These are phyloP conservation scores for Nakazawaea wyomingensis DNA, from an alignment of 805 yeast genomes.

Conservation along the genomic window DNA sequence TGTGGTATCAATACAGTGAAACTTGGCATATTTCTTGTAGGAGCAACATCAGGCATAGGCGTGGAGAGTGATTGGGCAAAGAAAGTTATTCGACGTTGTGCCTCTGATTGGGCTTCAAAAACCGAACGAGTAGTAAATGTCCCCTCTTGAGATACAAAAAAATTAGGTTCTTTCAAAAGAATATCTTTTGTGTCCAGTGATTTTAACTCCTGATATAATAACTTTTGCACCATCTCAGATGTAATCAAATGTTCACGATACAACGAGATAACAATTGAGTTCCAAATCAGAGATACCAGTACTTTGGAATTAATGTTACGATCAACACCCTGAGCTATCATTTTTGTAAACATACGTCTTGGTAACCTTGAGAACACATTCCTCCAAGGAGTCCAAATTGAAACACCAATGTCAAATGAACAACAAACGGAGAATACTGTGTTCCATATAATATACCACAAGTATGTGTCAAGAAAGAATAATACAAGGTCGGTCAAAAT, in stretches of 20 bases:
- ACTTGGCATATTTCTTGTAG: slow-evolving; percentile 68
- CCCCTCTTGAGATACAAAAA: slow-evolving; percentile 81
- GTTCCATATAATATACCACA: slow-evolving; percentile 83
- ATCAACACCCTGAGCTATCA: slow-evolving; percentile 40
- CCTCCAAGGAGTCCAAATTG: slow-evolving; percentile 88
- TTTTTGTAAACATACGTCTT: slow-evolving; percentile 66
- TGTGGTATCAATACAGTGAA: slow-evolving; percentile 86
- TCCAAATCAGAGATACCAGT: slow-evolving; percentile 72
- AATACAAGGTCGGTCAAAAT: slow-evolving; percentile 58
- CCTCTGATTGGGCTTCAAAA: slow-evolving; percentile 64
- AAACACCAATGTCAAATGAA: slow-evolving; percentile 69
- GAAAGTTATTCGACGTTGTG: slow-evolving; percentile 76
- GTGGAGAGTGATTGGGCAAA: slow-evolving; percentile 89
- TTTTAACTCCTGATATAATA: slow-evolving; percentile 51
- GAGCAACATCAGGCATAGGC: slow-evolving; percentile 70
- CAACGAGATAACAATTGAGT: slow-evolving; percentile 77
- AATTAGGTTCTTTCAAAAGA: slow-evolving; percentile 62
- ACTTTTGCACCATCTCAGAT: slow-evolving; percentile 62
- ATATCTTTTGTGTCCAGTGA: slow-evolving; percentile 32
- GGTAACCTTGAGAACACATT: slow-evolving; percentile 74
- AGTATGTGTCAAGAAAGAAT: slow-evolving; percentile 75
- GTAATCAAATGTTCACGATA: slow-evolving; percentile 75
- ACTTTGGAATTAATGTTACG: slow-evolving; percentile 41
- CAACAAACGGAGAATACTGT: slow-evolving; percentile 67
- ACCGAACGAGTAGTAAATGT: slow-evolving; percentile 46